Evolutionary conservation across 441 rosid species (phyloP), one percentile per base, ranked within the genome.

Genomic region (Geranium incanum): DNA sequence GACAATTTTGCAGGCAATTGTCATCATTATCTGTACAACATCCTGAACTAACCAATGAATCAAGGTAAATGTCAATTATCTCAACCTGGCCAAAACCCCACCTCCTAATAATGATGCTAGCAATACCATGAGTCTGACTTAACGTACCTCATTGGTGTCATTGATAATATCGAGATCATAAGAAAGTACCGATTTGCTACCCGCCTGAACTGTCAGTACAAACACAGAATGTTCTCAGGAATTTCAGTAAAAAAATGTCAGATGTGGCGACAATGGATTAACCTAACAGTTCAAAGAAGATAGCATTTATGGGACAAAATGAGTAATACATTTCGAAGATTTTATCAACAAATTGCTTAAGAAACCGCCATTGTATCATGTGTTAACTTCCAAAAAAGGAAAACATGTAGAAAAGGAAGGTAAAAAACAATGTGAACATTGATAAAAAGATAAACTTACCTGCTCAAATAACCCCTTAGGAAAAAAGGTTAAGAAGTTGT

Each of bases 381-480:
- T 52, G 60, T 19, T 21, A 69, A 68, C 3, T 11, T 66, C 55
- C 15, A 21, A 19, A 68, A 9, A 36, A 69, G 5, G 23, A 57
- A 71, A 60, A 43, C 59, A 13, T 66, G 3, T 60, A 60, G 66
- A 60, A 60, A 52, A 43, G 21, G 60, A 48, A 48, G 55, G 55
- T 4, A 48, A 48, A 45, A 48, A 12, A 48, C 55, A 48, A 63
- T 23, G n/a, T 33, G 1, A 63, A 11, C 12, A 63, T 28, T 63
- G 39, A 63, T 63, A 9, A 21, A 15, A 63, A 15, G 33, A 28
- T 28, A 63, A 63, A 33, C n/a, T 77, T 85, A 93, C 98, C 93
- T 93, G 98, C 82, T 93, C 98, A 78, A 88, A 93, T 84, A 95
- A 74, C 74, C 99, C 99, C 80, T 95, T 95, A 1, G 99, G 98